A percentile compares a stretch with the other conserved stretches of the same genome.
Conservation (phyloP, 106 monocot genomes). For the Allium cepa region DNA sequence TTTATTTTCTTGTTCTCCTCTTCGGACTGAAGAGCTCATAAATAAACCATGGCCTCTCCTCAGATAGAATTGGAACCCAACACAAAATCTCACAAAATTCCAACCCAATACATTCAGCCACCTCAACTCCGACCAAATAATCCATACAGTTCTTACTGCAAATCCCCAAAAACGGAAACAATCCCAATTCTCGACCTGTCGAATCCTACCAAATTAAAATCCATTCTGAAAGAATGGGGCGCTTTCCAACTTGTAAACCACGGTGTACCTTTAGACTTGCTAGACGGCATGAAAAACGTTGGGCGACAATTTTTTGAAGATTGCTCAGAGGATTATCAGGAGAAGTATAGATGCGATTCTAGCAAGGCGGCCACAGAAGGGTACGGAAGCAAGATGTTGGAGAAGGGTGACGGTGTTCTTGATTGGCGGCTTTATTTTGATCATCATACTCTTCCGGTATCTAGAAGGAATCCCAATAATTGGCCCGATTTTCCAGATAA, state of each 20-base stretch:
- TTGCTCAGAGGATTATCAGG: conserved; percentile 30
- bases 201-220: conserved; percentile 17
- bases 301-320: conserved; percentile 57
- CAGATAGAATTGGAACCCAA: too few species aligned
- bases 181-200: conserved; percentile 51
- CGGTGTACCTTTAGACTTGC: conserved; percentile 34
- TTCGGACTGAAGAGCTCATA: too few species aligned
- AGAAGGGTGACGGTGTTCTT: conserved; percentile 58
- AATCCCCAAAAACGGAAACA: background rate
- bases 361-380: conserved; percentile 59
- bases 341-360: conserved; percentile 51
- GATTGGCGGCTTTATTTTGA: conserved; percentile 99
- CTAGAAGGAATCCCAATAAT: conserved; percentile 41
- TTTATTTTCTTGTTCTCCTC: too few species aligned
- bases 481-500: conserved; percentile 65
- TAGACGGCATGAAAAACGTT: conserved; percentile 32
- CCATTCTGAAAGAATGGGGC: conserved; percentile 65
- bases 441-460: conserved; percentile 80
- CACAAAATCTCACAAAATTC: conserved; percentile 34
- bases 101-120: conserved; percentile 73
- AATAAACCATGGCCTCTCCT: too few species aligned
- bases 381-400: conserved; percentile 81
- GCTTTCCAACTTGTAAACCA: conserved; percentile 83
- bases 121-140: conserved; percentile 32
- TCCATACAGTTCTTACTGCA: background rate